Evolutionary conservation across 106 monocot genomes (phyloP), one percentile per base, ranked within the genome.

Genomic region (Dendrobium officinale): DNA sequence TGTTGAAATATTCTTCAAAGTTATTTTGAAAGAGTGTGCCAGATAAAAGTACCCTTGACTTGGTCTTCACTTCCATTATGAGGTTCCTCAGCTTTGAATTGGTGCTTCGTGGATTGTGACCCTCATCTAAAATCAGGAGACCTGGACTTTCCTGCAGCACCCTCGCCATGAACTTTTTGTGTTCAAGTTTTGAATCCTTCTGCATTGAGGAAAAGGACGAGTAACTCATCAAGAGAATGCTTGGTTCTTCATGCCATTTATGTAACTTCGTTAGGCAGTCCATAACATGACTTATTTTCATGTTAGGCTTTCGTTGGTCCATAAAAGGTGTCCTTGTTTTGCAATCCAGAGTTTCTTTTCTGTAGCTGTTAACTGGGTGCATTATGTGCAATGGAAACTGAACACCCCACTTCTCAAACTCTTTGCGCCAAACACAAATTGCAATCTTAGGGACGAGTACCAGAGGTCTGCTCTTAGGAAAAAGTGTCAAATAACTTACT

Each of bases 1-100:
- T 95, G 77, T 95, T 92, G 82, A 90, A 95, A 64, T 92, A 92
- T 70, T 95, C 95, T 68, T 85, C 88, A 84, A 95, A 92, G 81
- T 95, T 95, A 73, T 95, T 95, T 54, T 95, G 95, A 78, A 92
- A 92, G 6, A 90, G 77, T 5, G 92, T 95, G 17, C 92, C 92
- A 6, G 92, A 95, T 29, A 95, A 83, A 80, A 95, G 85, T 73
- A 92, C 81, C 81, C 95, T 83, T 2, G 73, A 83, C 66, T 90
- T 86, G 26, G 95, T 95, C 3, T 90, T 87, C 79, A 88, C 88
- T 73, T 82, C 82, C 92, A 92, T 95, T 84, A 95, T 72, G 2
- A 83, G 67, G 54, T 74, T 91, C 66, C 94, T 85, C 10, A 95
- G 73, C 79, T 95, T 90, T 6, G 92, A 92, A 19, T 40, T 83